Conservation (phyloP, 352 stramenopile genomes). For the Globisporangium mamillatum region DNA sequence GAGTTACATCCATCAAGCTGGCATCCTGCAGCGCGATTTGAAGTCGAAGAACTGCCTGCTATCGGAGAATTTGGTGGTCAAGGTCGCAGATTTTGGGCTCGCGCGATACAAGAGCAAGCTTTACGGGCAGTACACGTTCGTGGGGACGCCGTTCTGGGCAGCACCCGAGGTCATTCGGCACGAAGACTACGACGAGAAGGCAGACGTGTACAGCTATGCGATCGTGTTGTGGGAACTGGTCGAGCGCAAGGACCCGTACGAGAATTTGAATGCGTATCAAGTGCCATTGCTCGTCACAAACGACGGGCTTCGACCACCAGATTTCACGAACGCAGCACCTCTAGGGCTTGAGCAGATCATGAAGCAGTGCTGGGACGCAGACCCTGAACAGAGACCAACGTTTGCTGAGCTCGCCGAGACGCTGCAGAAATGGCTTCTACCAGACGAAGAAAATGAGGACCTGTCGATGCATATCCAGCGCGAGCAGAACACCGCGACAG, state of each 20-base stretch:
- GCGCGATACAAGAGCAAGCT: constrained; percentile 45
- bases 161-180: constrained; percentile 77
- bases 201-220: constrained; percentile 73
- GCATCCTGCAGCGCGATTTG: constrained; percentile 68
- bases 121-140: constrained; percentile 63
- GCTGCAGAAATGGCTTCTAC: constrained; percentile 50
- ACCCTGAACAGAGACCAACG: constrained; percentile 60
- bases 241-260: constrained; percentile 70
- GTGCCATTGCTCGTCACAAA: constrained; percentile 71
- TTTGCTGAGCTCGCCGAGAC: constrained; percentile 65
- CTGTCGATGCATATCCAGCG: constrained; percentile 54
- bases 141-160: constrained; percentile 77
- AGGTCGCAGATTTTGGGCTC: constrained; percentile 76
- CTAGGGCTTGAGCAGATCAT: constrained; percentile 68
- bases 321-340: constrained; percentile 48
- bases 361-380: constrained; percentile 69
- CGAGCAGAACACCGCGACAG: constrained; percentile 40
- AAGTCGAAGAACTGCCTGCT: constrained; percentile 82
- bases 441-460: constrained; percentile 29
- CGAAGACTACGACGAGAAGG: constrained; percentile 73
- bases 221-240: constrained; percentile 79
- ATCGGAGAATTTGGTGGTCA: constrained; percentile 73
- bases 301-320: constrained; percentile 51
- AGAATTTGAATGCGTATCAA: constrained; percentile 72
- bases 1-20: constrained; percentile 50